A percentile compares a stretch with the other conserved stretches of the same genome.
These are phyloP conservation scores for Steccherinum ochraceum DNA, from an alignment of 768 basidiomycete genomes.

Conservation along the genomic window DNA sequence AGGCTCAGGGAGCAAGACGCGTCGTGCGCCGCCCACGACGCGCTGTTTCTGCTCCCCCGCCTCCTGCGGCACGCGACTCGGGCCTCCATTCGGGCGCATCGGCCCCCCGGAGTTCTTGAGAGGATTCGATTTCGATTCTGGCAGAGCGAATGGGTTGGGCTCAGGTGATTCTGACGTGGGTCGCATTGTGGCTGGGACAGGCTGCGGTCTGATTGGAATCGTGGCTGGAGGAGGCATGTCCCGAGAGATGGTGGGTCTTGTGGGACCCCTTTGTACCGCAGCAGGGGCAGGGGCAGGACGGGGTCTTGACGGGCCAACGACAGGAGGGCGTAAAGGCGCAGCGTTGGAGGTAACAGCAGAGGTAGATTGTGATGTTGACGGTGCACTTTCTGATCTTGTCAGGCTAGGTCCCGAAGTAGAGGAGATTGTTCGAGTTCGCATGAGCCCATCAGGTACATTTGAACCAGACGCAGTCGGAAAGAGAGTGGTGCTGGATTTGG, in stretches of 20 bases:
- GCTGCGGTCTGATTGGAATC: slow-evolving; percentile 9
- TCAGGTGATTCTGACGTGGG: background rate
- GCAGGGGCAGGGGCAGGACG: background rate
- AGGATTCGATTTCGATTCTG: slow-evolving; percentile 6
- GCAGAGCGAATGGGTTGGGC: background rate
- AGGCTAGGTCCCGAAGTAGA: background rate
- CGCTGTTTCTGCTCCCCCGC: slow-evolving; percentile 9
- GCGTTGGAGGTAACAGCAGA: background rate
- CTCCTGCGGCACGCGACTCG: slow-evolving; percentile 2
- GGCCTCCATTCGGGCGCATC: background rate
- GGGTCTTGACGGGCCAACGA: background rate
- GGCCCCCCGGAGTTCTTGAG: slow-evolving; percentile 5
- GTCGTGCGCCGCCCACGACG: slow-evolving; percentile 16
- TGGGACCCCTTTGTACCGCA: background rate
- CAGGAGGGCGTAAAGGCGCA: background rate
- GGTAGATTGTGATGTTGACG: slow-evolving; percentile 1
- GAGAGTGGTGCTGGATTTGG: background rate
- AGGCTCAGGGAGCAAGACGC: slow-evolving; percentile 11
- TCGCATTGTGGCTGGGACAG: background rate
- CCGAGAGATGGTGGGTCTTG: background rate
- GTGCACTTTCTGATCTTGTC: slow-evolving; percentile 4
- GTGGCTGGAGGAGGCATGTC: slow-evolving; percentile 17
- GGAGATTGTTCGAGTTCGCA: background rate
- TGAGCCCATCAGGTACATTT: background rate
- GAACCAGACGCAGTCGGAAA: background rate